phyloP scores from a whole-genome alignment of 129 eudicot species.

The Escallonia rubra region DNA sequence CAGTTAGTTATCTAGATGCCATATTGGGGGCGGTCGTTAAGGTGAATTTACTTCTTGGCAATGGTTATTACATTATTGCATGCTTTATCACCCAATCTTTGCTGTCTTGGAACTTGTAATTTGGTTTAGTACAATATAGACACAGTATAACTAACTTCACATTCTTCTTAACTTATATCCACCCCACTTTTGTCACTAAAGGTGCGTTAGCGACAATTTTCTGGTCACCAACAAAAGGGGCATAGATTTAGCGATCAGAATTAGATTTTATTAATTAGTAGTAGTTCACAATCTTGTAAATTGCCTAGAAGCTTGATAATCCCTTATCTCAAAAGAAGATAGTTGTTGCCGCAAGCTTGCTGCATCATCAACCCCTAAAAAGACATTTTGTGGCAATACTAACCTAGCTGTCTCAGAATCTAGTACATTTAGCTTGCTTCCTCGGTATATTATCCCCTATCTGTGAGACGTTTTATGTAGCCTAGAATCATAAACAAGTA shows the following conservation, averaged over 20 bases:
- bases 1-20: conserved; percentile 86
- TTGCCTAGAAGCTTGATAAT: neutral
- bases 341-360: neutral
- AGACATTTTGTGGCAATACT: too few relatives aligned
- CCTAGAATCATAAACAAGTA: neutral
- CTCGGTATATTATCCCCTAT: neutral
- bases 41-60: conserved; percentile 31
- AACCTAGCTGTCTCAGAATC: neutral
- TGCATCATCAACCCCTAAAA: neutral
- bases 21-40: conserved; percentile 76
- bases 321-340: neutral
- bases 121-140: too few relatives aligned
- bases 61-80: neutral
- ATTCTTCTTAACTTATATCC: too few relatives aligned
- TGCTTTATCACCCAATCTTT: neutral
- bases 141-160: too few relatives aligned
- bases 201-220: too few relatives aligned
- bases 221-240: too few relatives aligned
- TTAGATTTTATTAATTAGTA: too few relatives aligned
- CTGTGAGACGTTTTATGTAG: neutral
- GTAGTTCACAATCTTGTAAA: too few relatives aligned
- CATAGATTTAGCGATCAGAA: too few relatives aligned
- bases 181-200: too few relatives aligned
- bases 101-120: too few relatives aligned
- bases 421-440: neutral